Evolutionary conservation across 2,329 filamentous ascomycete genomes (phyloP), one percentile per base, ranked within the genome.

Genomic region (Fusarium circinatum): DNA sequence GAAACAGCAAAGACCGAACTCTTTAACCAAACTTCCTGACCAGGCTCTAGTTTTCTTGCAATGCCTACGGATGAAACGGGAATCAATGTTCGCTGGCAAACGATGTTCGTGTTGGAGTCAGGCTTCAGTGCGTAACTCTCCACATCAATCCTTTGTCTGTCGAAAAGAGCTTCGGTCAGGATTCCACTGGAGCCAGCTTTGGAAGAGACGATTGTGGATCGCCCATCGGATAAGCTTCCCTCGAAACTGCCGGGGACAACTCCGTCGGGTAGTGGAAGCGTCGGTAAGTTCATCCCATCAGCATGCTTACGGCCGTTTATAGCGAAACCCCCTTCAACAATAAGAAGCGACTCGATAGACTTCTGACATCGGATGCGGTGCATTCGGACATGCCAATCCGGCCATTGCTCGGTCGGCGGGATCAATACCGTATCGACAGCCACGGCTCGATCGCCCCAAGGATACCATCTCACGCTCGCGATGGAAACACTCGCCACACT

Each of bases 331-430:
- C 75, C 73, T n/a, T 77, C 75, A 5, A 75, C 48, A 0, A 64
- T 52, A 9, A 68, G 71, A 2, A 77, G 41, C 1, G 75, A 68
- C 2, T 54, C 54, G 10, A 71, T 26, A 0, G 11, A 2, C 0
- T 28, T 17, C 4, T 44, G 30, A 10, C 38, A 59, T 8, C 62
- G 41, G 24, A 77, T 62, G 0, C 71, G 71, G 45, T 82, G 81
- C 1, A 80, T 45, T 1, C 80, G 51, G 0, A 80, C 41, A 65
- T 82, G 79, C 80, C 81, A 82, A 26, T 82, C 80, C 3, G 81
- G 81, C 81, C 80, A 82, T 13, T 75, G 63, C n/a, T 69, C 61
- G 2, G 75, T 77, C 0, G 81, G 80, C 0, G 81, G 76, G 7
- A 82, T 62, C 9, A 82, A 52, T 1, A 77, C 74, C 0, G 81